These are phyloP conservation scores for Pelargonium cotyledonis DNA, from an alignment of 441 rosid genomes.

Conservation along the genomic window DNA sequence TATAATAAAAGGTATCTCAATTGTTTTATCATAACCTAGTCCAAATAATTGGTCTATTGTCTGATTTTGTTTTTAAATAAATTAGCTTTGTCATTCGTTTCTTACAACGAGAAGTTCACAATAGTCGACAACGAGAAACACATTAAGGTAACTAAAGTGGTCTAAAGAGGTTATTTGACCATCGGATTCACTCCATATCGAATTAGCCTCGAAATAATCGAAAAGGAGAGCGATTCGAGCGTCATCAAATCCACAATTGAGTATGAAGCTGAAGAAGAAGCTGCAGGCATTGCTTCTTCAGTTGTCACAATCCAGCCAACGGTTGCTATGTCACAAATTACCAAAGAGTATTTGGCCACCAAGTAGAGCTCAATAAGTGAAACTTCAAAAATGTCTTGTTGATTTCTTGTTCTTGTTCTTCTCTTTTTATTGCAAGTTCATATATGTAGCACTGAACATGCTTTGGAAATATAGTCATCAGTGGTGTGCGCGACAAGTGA, in stretches of 20 bases:
- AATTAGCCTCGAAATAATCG: slow-evolving; percentile 11
- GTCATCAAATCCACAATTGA: slow-evolving; percentile 10
- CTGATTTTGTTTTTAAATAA: not conserved
- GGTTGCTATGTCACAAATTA: not conserved
- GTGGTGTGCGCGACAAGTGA: no score
- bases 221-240: slow-evolving; percentile 8
- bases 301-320: not conserved
- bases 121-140: slow-evolving; percentile 32
- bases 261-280: slow-evolving; percentile 11
- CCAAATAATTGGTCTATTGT: not conserved
- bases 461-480: no score
- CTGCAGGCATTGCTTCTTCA: slow-evolving; percentile 4
- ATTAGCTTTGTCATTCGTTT: slow-evolving; percentile 17
- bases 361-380: not conserved
- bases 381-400: not conserved
- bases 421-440: no score
- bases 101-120: slow-evolving; percentile 29
- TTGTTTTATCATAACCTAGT: no score
- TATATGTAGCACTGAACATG: not conserved
- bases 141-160: slow-evolving; percentile 34
- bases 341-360: not conserved
- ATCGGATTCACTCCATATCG: slow-evolving; percentile 13
- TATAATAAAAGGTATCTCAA: no score
- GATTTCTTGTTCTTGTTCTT: not conserved
- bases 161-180: slow-evolving; percentile 18